These are phyloP conservation scores for Neurospora sp. DNA, from an alignment of 495 filamentous ascomycete genomes.

Conservation along the genomic window DNA sequence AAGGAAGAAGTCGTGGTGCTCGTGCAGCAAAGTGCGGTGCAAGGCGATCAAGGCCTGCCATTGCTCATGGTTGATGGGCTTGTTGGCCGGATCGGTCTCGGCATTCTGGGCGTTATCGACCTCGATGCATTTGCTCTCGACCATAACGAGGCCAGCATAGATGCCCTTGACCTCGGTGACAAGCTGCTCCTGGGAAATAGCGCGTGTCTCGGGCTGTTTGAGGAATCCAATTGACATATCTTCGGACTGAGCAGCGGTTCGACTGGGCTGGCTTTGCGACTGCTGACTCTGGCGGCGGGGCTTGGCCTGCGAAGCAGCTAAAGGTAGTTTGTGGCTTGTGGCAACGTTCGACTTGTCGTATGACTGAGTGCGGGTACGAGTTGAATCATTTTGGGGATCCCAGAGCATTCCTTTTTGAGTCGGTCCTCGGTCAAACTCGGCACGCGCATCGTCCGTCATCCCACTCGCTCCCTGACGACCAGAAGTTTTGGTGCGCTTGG, in stretches of 20 bases:
- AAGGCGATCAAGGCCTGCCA: constrained; percentile 66
- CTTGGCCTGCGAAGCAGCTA: constrained; percentile 7
- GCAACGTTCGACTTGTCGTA: constrained; percentile 19
- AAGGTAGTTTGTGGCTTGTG: constrained; percentile 7
- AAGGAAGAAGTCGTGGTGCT: constrained; percentile 71
- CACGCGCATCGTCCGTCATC: constrained; percentile 9
- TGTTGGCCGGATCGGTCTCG: constrained; percentile 24
- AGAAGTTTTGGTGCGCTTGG: constrained; percentile 12
- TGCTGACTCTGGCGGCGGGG: constrained; percentile 2
- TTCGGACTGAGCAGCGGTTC: not conserved
- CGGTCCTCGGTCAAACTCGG: constrained; percentile 23
- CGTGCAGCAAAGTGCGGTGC: constrained; percentile 59
- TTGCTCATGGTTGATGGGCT: constrained; percentile 46
- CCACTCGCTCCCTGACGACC: not conserved
- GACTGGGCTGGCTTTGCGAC: not conserved
- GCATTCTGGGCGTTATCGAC: constrained; percentile 52
- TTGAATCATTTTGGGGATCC: constrained; percentile 20
- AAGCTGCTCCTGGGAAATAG: constrained; percentile 68
- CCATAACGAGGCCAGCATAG: constrained; percentile 67
- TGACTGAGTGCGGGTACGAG: constrained; percentile 10
- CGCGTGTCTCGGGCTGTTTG: constrained; percentile 51
- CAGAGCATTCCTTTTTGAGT: constrained; percentile 26
- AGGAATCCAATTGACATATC: constrained; percentile 22
- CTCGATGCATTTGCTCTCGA: constrained; percentile 70
- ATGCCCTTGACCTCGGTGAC: constrained; percentile 62